A percentile compares a stretch with the other conserved stretches of the same genome.
Evolutionary conservation across 129 eudicot species (phyloP).

Genomic region (Escallonia rubra): DNA sequence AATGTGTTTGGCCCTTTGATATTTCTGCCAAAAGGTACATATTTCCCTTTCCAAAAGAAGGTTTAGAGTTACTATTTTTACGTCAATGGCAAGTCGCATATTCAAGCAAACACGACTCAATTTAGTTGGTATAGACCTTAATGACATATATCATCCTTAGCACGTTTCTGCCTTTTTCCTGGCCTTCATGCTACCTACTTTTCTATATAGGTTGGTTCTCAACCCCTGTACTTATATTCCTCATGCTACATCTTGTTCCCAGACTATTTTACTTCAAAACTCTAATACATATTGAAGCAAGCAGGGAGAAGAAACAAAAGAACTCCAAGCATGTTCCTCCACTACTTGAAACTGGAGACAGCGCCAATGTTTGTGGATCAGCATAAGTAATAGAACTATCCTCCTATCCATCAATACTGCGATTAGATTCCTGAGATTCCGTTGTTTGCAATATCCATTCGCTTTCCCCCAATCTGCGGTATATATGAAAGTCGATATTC

Average conservation of each 20-base stretch:
- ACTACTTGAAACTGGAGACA: constrained; percentile 47
- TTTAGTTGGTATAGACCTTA: no score
- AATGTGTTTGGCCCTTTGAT: constrained; percentile 95
- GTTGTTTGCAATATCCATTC: constrained; percentile 70
- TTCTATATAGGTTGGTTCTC: no score
- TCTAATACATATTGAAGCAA: neutral
- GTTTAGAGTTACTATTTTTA: no score
- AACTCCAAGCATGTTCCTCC: constrained; percentile 28
- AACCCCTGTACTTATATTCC: no score
- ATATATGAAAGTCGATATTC: no score
- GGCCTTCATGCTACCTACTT: no score
- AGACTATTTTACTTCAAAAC: neutral
- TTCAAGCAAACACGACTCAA: no score
- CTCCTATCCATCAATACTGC: constrained; percentile 51
- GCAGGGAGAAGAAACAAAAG: neutral
- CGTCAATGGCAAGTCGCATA: no score
- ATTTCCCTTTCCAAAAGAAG: neutral
- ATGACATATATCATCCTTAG: no score
- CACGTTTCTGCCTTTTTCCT: no score
- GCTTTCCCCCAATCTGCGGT: no score
- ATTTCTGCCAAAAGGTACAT: constrained; percentile 48
- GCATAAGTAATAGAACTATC: constrained; percentile 81
- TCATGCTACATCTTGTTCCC: no score
- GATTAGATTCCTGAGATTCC: constrained; percentile 46
- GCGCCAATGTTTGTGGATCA: constrained; percentile 37